Evolutionary conservation across 495 filamentous ascomycete genomes (phyloP).

Genomic region (Collariella sp.): DNA sequence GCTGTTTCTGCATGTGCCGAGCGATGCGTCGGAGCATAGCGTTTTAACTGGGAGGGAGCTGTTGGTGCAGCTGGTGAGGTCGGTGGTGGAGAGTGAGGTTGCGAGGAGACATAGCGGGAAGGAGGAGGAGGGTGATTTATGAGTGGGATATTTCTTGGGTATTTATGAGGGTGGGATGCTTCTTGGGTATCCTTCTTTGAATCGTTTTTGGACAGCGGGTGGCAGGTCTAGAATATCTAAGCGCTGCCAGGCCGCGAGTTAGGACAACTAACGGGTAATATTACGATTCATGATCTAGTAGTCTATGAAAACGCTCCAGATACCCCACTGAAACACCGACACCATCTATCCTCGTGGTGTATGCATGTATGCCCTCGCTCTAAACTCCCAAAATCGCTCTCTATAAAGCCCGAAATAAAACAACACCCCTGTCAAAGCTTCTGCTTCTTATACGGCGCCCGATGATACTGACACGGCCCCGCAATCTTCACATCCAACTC

Average conservation of each 20-base stretch:
- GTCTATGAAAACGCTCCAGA: too few relatives aligned
- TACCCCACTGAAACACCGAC: too few relatives aligned
- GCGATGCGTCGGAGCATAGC: slow-evolving; percentile 44
- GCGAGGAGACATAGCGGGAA: background rate
- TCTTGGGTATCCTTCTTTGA: background rate
- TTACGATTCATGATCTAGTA: too few relatives aligned
- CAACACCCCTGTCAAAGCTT: background rate
- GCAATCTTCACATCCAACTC: slow-evolving; percentile 50
- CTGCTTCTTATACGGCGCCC: slow-evolving; percentile 5
- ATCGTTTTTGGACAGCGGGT: background rate
- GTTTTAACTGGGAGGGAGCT: slow-evolving; percentile 53
- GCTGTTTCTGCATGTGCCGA: slow-evolving; percentile 73
- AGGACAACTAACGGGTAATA: too few relatives aligned
- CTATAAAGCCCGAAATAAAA: background rate
- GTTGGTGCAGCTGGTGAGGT: slow-evolving; percentile 59
- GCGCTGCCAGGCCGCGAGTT: too few relatives aligned
- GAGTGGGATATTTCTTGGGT: background rate
- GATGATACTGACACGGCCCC: slow-evolving; percentile 46
- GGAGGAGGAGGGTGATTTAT: background rate
- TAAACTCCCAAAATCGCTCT: background rate
- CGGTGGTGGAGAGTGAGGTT: slow-evolving; percentile 46
- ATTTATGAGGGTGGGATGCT: background rate
- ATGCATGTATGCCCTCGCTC: too few relatives aligned
- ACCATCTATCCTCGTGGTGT: too few relatives aligned
- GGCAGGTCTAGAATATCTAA: background rate